Evolutionary conservation across 2,329 filamentous ascomycete genomes (phyloP).

Genomic region (Cladobotryum mycophilum): DNA sequence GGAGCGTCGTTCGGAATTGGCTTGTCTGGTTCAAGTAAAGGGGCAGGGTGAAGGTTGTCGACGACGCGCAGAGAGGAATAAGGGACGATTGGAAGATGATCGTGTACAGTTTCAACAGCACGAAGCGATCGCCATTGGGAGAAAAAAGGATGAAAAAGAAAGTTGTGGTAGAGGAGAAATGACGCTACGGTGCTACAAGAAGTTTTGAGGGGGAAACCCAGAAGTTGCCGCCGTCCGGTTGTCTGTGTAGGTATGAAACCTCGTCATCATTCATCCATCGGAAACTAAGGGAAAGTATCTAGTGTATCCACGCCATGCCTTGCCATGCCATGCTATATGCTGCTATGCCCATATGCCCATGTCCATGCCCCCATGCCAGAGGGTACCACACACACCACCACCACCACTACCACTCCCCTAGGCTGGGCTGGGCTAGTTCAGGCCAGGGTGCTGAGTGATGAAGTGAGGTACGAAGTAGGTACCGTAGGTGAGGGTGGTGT

Average conservation of each 20-base stretch:
- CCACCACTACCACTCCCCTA: too few relatives aligned
- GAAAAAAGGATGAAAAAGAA: neutral
- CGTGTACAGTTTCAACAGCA: neutral
- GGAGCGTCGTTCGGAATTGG: conserved; percentile 12
- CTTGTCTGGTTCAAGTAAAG: conserved; percentile 1
- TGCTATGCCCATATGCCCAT: too few relatives aligned
- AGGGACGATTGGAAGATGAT: too few relatives aligned
- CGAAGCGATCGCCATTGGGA: conserved; percentile 7
- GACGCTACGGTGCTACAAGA: conserved; percentile 8
- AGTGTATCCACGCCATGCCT: too few relatives aligned
- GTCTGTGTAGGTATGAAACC: neutral
- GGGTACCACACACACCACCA: too few relatives aligned
- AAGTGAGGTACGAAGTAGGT: too few relatives aligned
- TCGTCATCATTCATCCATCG: conserved; percentile 1
- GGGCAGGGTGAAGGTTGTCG: conserved; percentile 2
- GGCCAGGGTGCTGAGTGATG: too few relatives aligned
- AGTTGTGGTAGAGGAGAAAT: neutral
- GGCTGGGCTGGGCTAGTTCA: too few relatives aligned
- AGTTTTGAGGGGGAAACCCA: conserved; percentile 1
- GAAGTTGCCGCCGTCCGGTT: too few relatives aligned
- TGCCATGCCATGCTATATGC: too few relatives aligned
- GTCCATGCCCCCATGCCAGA: too few relatives aligned
- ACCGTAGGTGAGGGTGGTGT: too few relatives aligned
- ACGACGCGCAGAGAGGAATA: neutral
- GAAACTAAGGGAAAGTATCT: neutral